These are phyloP conservation scores for Serendipita sp. DNA, from an alignment of 768 basidiomycete species.

Conservation along the genomic window DNA sequence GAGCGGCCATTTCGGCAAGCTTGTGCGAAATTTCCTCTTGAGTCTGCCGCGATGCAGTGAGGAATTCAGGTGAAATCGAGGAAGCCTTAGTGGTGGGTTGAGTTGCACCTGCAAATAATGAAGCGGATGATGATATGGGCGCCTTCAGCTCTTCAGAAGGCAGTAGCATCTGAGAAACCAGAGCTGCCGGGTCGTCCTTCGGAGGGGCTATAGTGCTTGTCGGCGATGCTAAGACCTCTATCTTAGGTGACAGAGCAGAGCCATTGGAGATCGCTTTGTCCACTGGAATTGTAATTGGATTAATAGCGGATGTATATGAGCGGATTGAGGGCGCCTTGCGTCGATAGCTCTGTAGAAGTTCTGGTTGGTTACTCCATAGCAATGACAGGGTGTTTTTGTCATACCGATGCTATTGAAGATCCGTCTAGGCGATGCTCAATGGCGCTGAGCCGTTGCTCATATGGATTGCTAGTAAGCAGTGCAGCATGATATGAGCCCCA, in stretches of 20 bases:
- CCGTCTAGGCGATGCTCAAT: slow-evolving; percentile 4
- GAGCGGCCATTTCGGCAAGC: slow-evolving; percentile 72
- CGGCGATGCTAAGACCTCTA: not conserved
- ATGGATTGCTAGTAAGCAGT: not conserved
- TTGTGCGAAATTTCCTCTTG: slow-evolving; percentile 64
- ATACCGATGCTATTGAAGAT: slow-evolving; percentile 5
- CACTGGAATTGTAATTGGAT: not conserved
- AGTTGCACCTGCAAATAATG: slow-evolving; percentile 15
- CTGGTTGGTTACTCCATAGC: not conserved
- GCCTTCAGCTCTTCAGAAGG: not conserved
- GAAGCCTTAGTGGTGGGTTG: slow-evolving; percentile 33
- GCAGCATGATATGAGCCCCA: not conserved
- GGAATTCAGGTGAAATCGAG: slow-evolving; percentile 26
- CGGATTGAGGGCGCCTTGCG: not conserved
- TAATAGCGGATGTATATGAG: not conserved
- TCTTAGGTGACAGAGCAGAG: not conserved
- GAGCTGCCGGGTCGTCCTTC: not conserved
- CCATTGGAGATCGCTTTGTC: not conserved
- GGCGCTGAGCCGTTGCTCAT: slow-evolving; percentile 5
- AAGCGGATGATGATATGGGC: slow-evolving; percentile 10
- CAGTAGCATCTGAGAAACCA: not conserved
- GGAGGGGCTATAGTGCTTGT: not conserved
- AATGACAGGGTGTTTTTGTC: not conserved
- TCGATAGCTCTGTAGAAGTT: not conserved
- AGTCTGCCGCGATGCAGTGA: slow-evolving; percentile 20